These are phyloP conservation scores for Alternaria sp. DNA, from an alignment of 2,329 filamentous ascomycete species.

Conservation along the genomic window DNA sequence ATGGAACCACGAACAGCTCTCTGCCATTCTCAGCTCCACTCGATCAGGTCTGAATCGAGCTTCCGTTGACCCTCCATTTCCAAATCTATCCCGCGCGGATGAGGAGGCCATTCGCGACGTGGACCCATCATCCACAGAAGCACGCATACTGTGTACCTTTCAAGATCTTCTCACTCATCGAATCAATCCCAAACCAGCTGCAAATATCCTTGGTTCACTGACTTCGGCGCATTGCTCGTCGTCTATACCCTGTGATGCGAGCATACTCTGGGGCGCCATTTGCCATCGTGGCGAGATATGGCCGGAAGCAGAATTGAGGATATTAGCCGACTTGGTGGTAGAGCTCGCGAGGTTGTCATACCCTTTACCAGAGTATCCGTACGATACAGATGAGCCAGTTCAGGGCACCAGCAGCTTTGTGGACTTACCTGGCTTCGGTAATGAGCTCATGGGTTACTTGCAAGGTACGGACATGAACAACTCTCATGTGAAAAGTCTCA, in stretches of 20 bases:
- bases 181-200: background rate
- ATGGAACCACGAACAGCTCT: background rate
- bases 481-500: background rate
- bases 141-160: background rate
- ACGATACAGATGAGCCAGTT: background rate
- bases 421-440: background rate
- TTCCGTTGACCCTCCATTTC: background rate
- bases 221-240: background rate
- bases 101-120: background rate
- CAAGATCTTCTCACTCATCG: background rate
- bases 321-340: background rate
- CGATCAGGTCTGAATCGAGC: background rate
- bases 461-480: background rate
- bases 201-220: background rate
- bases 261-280: background rate
- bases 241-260: background rate
- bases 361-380: background rate
- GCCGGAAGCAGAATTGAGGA: background rate
- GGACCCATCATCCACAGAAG: background rate
- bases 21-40: background rate
- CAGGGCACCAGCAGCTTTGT: background rate
- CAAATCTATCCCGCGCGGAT: background rate
- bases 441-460: background rate
- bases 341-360: background rate
- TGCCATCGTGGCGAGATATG: background rate